Evolutionary conservation across 192 early-diverging fungal species (phyloP), one percentile per base, ranked within the genome.

Genomic region (Dimargaris cristalligena): DNA sequence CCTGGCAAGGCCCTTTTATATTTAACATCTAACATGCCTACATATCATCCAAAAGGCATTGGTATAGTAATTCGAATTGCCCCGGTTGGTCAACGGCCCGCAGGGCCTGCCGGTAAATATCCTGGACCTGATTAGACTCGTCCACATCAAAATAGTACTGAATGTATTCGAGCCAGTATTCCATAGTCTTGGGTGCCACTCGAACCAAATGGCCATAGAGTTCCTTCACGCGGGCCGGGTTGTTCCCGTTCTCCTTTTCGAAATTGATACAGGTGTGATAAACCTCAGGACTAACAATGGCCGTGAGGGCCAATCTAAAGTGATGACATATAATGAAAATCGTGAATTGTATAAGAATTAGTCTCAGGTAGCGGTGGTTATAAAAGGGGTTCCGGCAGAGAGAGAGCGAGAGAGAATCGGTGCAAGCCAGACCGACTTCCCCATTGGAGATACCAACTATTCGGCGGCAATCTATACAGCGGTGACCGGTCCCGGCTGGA

Each of bases 171-270:
- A 52, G 23, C 50, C 50, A 52, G 30, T 16, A 14, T 8, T 52
- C 50, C 13, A 26, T 16, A 23, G 14, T 26, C 50, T 16, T 26
- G 13, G 50, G 25, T 16, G 23, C 26, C 23, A 52, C 50, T 14
- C 30, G 50, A 18, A 52, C 50, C 50, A 52, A 26, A 52, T 30
- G 50, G 20, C 28, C 50, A 26, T 52, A 52, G 20, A 52, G 50
- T 26, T 23, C 50, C 20, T 25, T 2, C 2, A 52, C 25, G 14
- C 28, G 4, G 23, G 20, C 30, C 13, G 14, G 2, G 13, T 52
- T 26, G 28, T 2, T 30, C 2, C 50, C 50, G 30, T 52, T 23
- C 2, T 23, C 23, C 25, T 26, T 18, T 26, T 52, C 50, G 23
- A 25, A 29, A 14, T 16, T 26, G 23, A 52, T 52, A 52, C 50